These are phyloP conservation scores for Viola pubescens DNA, from an alignment of 441 rosid genomes.

Conservation along the genomic window DNA sequence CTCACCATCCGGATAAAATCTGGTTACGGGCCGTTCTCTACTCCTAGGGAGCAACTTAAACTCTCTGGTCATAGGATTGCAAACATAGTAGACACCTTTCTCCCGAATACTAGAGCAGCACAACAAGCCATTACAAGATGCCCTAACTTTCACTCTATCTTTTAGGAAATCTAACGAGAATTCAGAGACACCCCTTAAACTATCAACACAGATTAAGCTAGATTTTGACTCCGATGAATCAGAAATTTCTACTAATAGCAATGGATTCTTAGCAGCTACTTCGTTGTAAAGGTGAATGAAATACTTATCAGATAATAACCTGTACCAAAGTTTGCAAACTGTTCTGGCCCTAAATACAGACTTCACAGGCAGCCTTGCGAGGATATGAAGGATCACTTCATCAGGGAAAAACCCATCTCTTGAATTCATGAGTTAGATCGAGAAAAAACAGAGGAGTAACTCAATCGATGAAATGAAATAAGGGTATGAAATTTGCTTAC, in stretches of 20 bases:
- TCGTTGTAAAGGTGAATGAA: conserved; percentile 51
- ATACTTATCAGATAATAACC: conserved; percentile 48
- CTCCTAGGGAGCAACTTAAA: conserved; percentile 53
- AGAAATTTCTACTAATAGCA: conserved; percentile 55
- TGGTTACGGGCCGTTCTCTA: conserved; percentile 58
- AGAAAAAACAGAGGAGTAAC: not conserved
- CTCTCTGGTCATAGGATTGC: conserved; percentile 78
- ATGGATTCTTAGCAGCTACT: conserved; percentile 40
- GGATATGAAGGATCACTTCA: conserved; percentile 59
- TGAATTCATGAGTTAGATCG: conserved; percentile 22
- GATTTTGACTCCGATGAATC: conserved; percentile 43
- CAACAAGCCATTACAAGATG: conserved; percentile 73
- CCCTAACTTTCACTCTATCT: conserved; percentile 67
- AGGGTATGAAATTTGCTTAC: conserved; percentile 24
- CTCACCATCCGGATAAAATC: conserved; percentile 78
- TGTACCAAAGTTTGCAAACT: conserved; percentile 71
- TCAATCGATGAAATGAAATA: conserved; percentile 13
- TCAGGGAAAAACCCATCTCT: conserved; percentile 50
- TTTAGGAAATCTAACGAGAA: conserved; percentile 60
- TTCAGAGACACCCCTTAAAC: conserved; percentile 51
- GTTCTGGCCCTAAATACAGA: conserved; percentile 53
- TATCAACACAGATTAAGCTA: conserved; percentile 58
- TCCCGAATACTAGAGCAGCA: conserved; percentile 76
- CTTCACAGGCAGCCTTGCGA: conserved; percentile 69
- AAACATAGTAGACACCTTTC: conserved; percentile 71